Conservation (phyloP, 2,329 filamentous ascomycete species). For the Ilyonectria destructans region DNA sequence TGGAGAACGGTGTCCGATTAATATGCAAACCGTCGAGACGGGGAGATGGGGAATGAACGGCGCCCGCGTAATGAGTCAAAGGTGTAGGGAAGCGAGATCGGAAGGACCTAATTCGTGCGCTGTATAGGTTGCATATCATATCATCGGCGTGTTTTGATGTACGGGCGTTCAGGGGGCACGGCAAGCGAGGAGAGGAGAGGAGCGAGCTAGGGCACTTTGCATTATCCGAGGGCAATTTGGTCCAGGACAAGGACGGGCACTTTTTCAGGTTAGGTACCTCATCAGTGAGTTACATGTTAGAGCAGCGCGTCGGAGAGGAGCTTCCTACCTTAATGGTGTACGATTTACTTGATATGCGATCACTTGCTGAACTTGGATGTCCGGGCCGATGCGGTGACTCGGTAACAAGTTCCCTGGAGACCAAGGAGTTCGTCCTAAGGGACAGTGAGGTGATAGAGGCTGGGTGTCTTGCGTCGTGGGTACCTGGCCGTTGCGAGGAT, state of each 20-base stretch:
- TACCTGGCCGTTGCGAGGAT: slow-evolving; percentile 4
- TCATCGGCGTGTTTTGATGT: slow-evolving; percentile 41
- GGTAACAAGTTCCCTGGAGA: background rate
- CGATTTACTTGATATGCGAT: slow-evolving; percentile 40
- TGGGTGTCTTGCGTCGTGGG: background rate
- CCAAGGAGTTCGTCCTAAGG: background rate
- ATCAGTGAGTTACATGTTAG: slow-evolving; percentile 33
- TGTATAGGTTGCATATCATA: slow-evolving; percentile 47
- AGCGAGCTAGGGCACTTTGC: slow-evolving; percentile 29
- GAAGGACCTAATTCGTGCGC: slow-evolving; percentile 36
- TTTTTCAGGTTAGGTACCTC: slow-evolving; percentile 22
- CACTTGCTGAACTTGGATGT: slow-evolving; percentile 22
- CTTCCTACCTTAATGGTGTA: slow-evolving; percentile 31
- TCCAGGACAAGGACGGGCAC: slow-evolving; percentile 20
- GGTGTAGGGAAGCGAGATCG: slow-evolving; percentile 28
- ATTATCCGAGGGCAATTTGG: slow-evolving; percentile 34
- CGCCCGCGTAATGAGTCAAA: slow-evolving; percentile 24
- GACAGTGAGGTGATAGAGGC: slow-evolving; percentile 5
- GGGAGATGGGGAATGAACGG: slow-evolving; percentile 9
- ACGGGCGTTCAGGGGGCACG: slow-evolving; percentile 44
- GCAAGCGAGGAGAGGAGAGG: slow-evolving; percentile 39
- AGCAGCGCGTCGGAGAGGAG: slow-evolving; percentile 23
- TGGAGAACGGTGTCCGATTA: slow-evolving; percentile 19
- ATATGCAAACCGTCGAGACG: slow-evolving; percentile 23
- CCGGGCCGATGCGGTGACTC: background rate